phyloP scores from a whole-genome alignment of 352 stramenopile species.

The Blastocystis sp. region DNA sequence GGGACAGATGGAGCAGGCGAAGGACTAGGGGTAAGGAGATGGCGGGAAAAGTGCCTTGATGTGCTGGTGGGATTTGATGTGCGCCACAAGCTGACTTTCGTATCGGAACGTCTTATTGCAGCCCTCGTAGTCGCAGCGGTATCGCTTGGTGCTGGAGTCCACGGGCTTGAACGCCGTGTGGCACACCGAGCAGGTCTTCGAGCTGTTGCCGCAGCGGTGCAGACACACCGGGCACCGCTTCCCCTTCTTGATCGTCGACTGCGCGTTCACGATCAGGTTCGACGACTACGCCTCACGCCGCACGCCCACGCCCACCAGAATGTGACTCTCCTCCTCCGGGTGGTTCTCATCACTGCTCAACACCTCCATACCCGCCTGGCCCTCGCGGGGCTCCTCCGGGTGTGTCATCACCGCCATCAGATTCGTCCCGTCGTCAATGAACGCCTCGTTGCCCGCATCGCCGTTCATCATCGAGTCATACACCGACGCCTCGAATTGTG shows the following conservation, averaged over 20 bases:
- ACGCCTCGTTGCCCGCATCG: neutral
- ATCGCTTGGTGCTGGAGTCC: slow-evolving; percentile 19
- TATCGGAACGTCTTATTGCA: slow-evolving; percentile 30
- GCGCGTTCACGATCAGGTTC: slow-evolving; percentile 30
- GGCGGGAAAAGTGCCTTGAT: slow-evolving; percentile 5
- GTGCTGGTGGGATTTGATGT: slow-evolving; percentile 36
- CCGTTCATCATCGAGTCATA: slow-evolving; percentile 43
- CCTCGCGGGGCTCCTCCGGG: neutral
- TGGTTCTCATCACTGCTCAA: neutral
- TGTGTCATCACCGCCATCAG: slow-evolving; percentile 19
- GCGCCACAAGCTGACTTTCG: slow-evolving; percentile 47
- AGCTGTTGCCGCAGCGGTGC: slow-evolving; percentile 53
- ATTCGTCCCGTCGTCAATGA: slow-evolving; percentile 3
- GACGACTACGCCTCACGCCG: slow-evolving; percentile 24
- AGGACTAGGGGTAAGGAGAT: neutral
- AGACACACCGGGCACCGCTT: slow-evolving; percentile 64
- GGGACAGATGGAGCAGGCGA: slow-evolving; percentile 34
- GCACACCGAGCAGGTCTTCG: slow-evolving; percentile 61
- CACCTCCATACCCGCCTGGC: neutral
- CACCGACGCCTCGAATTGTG: neutral
- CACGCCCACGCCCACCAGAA: neutral
- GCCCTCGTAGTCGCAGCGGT: slow-evolving; percentile 11
- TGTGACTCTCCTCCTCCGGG: neutral
- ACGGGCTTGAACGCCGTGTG: slow-evolving; percentile 21
- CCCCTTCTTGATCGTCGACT: slow-evolving; percentile 33